These are phyloP conservation scores for Heimioporus sp. DNA, from an alignment of 768 basidiomycete genomes.

Conservation along the genomic window DNA sequence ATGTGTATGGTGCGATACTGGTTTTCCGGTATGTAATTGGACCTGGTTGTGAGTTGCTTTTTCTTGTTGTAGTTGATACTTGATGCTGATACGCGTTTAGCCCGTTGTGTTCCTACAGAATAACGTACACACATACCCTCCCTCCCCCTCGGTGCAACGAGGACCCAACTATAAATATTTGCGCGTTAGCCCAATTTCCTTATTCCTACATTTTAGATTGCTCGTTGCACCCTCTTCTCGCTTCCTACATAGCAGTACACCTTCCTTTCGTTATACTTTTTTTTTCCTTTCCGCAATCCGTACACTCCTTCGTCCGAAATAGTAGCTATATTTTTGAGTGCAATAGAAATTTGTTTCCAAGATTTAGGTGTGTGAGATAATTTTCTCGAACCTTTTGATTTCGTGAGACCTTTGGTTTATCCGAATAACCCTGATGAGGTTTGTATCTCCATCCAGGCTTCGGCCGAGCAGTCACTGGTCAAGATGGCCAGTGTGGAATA, in stretches of 20 bases:
- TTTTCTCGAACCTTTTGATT: too few species aligned
- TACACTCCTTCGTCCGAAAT: conserved; percentile 24
- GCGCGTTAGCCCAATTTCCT: conserved; percentile 17
- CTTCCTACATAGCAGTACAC: conserved; percentile 20
- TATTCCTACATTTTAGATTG: conserved; percentile 17
- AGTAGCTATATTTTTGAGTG: conserved; percentile 19
- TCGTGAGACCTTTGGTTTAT: too few species aligned
- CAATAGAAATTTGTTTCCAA: conserved; percentile 23
- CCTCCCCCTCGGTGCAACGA: conserved; percentile 18
- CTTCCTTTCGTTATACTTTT: conserved; percentile 22
- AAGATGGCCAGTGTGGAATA: background rate
- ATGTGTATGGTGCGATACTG: conserved; percentile 35
- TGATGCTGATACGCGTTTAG: conserved; percentile 15
- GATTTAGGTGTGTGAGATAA: background rate
- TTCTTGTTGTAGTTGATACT: background rate
- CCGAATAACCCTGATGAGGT: background rate
- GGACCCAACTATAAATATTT: conserved; percentile 15
- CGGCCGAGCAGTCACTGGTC: conserved; percentile 8
- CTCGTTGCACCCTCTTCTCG: conserved; percentile 15
- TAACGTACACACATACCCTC: conserved; percentile 30
- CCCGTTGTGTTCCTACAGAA: conserved; percentile 25
- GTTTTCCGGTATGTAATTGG: conserved; percentile 30
- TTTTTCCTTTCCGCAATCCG: conserved; percentile 14
- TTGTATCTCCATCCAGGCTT: background rate
- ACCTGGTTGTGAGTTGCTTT: conserved; percentile 22